Evolutionary conservation across 2,329 filamentous ascomycete species (phyloP), one percentile per base, ranked within the genome.

Genomic region (Apiospora sp.): DNA sequence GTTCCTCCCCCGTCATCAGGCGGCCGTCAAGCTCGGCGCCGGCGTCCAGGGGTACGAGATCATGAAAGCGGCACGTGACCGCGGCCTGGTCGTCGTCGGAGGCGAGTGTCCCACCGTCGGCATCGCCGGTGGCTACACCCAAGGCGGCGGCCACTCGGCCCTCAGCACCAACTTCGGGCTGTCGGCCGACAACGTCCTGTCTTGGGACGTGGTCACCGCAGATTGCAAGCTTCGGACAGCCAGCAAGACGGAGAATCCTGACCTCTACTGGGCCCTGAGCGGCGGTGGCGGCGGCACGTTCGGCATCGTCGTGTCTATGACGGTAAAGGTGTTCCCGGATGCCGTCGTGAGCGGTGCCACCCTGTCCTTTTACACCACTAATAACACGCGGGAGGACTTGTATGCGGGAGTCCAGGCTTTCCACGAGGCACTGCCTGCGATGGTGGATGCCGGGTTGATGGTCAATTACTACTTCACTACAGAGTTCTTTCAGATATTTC

Each of bases 231-330:
- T 84, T 16, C 74, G 88, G 1, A 83, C 78, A 1, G 87, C 87
- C 0, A 84, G 82, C 13, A 82, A 79, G 0, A 78, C 79, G 0
- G 73, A 85, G 30, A 85, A 89, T 72, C 68, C 80, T 0, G 88
- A 90, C 68, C 80, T 90, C 2, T 89, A 87, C 79, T 91, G 87
- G 87, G 88, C 88, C 12, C 79, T 89, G 4, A 81, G 82, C 71
- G 86, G 87, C 16, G 87, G 87, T 12, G 86, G 87, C 1, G 84
- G 83, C 13, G 86, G 85, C 4, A 87, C 82, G 19, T 67, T 34
- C 34, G 87, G 84, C 1, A 80, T 89, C 1, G 85, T 89, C 1
- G 77, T 72, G 24, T 76, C 75, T 1, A 78, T 77, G 71, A 79
- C 77, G 3, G 73, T 78, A 12, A 72, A 73, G 54, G 73, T 76